These are phyloP conservation scores for Colletotrichum godetiae DNA, from an alignment of 2,329 filamentous ascomycete species.

Conservation along the genomic window DNA sequence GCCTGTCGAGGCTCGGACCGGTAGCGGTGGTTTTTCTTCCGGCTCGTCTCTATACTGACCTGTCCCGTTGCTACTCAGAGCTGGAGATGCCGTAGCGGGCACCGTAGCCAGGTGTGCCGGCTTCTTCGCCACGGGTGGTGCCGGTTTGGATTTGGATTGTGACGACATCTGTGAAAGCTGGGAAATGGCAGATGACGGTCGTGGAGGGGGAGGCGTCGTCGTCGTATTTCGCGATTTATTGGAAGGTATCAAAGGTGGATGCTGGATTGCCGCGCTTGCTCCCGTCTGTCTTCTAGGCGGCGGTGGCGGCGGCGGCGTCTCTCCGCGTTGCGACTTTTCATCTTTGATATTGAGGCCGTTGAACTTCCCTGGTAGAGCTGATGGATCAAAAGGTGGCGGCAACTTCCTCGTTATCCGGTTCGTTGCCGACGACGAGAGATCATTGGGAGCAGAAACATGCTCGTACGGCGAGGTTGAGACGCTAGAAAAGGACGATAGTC, in stretches of 20 bases:
- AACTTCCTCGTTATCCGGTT: constrained; percentile 61
- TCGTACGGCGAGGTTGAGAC: constrained; percentile 71
- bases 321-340: constrained; percentile 48
- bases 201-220: constrained; percentile 42
- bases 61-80: constrained; percentile 36
- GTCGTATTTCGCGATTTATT: constrained; percentile 36
- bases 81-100: constrained; percentile 42
- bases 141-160: constrained; percentile 50
- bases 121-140: constrained; percentile 73
- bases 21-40: constrained; percentile 39
- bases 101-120: constrained; percentile 63
- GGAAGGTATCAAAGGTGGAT: constrained; percentile 27
- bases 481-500: constrained; percentile 64
- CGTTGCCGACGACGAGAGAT: constrained; percentile 58
- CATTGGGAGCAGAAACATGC: constrained; percentile 62
- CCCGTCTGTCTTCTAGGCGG: constrained; percentile 55
- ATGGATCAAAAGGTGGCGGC: constrained; percentile 62
- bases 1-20: constrained; percentile 31
- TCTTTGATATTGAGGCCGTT: constrained; percentile 57
- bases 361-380: constrained; percentile 57
- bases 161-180: constrained; percentile 46
- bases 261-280: constrained; percentile 8
- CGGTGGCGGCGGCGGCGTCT: constrained; percentile 58
- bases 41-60: constrained; percentile 34
- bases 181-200: constrained; percentile 49